Evolutionary conservation across 805 yeast species (phyloP), one percentile per base, ranked within the genome.

Genomic region (Lipomyces chichibuensis): DNA sequence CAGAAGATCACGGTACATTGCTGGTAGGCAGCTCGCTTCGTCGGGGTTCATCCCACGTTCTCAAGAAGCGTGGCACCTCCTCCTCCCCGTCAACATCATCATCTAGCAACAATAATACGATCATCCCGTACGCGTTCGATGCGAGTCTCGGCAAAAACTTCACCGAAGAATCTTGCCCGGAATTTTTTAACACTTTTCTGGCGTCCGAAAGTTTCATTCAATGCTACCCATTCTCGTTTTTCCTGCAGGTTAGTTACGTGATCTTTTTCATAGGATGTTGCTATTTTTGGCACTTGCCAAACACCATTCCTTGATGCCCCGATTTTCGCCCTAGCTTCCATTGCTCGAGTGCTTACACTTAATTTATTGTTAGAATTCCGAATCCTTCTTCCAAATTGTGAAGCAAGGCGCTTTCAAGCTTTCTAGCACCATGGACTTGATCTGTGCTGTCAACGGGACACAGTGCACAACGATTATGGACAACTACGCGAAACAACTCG

Each of bases 221-320:
- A 20, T 76, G 78, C 67, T 72, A 67, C 39, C 78, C 78, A 14
- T 68, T 76, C 69, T 75, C 77, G 17, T 76, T 76, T 61, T 74
- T 67, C 56, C 71, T 76, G 11, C 72, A 70, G 62, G 71, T 65
- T 17, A 14, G 64, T 60, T 32, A 20, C 23, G 33, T 23, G 33
- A 46, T 20, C 20, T 58, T 33, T 23, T 43, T 43, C 23, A 5
- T 3, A 17, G 6, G 11, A 5, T n/a, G 23, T 43, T 43, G 23
- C 52, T 46, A 13, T 35, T 43, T 27, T 23, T 32, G 23, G 52
- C n/a, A 33, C 32, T 17, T 20, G 64, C 33, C n/a, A 37, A 23
- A n/a, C 58, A 23, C 25, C n/a, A 0, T 14, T 2, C 46, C 17
- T 1, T 17, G 17, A 5, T 2, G 20, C 25, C 43, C 14, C 43